Evolutionary conservation across 139 green algal species (phyloP), one percentile per base, ranked within the genome.

Genomic region (Nannochloris sp.): DNA sequence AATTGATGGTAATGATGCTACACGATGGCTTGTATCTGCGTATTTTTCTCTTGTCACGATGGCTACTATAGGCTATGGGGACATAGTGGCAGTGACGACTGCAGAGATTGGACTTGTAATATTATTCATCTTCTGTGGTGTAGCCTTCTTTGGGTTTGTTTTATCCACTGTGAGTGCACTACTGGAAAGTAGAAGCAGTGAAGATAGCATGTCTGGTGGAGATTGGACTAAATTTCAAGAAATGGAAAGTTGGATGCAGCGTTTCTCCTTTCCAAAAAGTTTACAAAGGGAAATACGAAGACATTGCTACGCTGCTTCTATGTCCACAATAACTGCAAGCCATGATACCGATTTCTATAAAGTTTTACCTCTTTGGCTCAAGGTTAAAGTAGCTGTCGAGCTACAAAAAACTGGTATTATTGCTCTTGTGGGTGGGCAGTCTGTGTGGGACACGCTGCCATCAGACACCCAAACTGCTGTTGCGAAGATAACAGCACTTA

Each of bases 101-200:
- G 34, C 19, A 31, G 65, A 54, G 2, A 23, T 37, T 9, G 14
- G 31, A 35, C 14, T 65, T 0, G 25, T 15, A 24, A 54, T 65
- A 12, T 0, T 65, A 0, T 38, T 27, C 14, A 42, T 60, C 6
- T 0, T 73, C 15, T 37, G n/a, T 4, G 36, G 51, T 37, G 67
- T 74, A 0, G 67, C 45, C 3, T 74, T 61, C 67, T 74, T 74
- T 47, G 67, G 67, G 6, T 74, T 53, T 56, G 27, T 68, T 13
- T 15, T 73, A 24, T 67, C 51, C 29, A 37, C 30, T 0, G 29
- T 65, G n/a, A n/a, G 53, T 13, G 19, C 57, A 13, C 23, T 73
- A 2, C 27, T 68, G 9, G 30, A 38, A 1, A 54, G 38, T 5
- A 46, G 38, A 1, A 33, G 36, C 13, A 45, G 47, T 15, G 5